A percentile compares a stretch with the other conserved stretches of the same genome.
Conservation (phyloP, 2,329 filamentous ascomycete species). For the Sclerotinia spermophila region DNA sequence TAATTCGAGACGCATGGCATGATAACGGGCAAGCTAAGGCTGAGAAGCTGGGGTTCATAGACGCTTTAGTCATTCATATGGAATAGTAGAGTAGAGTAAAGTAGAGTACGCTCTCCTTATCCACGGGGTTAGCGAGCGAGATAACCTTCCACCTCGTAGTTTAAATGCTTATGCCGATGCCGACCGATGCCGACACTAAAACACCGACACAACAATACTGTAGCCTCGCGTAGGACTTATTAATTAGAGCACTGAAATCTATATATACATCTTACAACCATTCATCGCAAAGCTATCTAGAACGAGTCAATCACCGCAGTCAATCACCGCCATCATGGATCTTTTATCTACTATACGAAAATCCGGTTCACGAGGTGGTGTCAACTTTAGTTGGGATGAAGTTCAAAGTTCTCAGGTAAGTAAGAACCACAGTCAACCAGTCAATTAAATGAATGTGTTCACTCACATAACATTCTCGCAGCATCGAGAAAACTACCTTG, state of each 20-base stretch:
- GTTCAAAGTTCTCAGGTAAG: conserved; percentile 68
- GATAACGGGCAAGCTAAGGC: background rate
- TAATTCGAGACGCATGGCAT: too few relatives aligned
- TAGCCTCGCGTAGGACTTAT: background rate
- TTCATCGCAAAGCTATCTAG: background rate
- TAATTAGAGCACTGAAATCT: background rate
- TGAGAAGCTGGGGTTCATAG: background rate
- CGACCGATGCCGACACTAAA: too few relatives aligned
- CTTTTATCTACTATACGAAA: conserved; percentile 90
- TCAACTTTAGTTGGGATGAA: conserved; percentile 96
- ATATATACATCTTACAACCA: background rate
- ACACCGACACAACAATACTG: background rate
- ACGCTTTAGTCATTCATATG: background rate
- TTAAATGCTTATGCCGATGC: background rate
- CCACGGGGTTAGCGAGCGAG: background rate
- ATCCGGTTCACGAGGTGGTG: conserved; percentile 82
- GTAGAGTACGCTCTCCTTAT: background rate
- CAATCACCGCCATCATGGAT: conserved; percentile 62
- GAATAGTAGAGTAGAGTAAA: background rate
- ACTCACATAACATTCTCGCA: background rate
- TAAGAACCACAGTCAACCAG: background rate
- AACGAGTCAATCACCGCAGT: background rate
- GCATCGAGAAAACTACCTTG: conserved; percentile 83
- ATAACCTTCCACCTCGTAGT: background rate
- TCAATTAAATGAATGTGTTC: background rate